phyloP scores from a whole-genome alignment of 2,329 filamentous ascomycete genomes.

The Fusarium sp. region DNA sequence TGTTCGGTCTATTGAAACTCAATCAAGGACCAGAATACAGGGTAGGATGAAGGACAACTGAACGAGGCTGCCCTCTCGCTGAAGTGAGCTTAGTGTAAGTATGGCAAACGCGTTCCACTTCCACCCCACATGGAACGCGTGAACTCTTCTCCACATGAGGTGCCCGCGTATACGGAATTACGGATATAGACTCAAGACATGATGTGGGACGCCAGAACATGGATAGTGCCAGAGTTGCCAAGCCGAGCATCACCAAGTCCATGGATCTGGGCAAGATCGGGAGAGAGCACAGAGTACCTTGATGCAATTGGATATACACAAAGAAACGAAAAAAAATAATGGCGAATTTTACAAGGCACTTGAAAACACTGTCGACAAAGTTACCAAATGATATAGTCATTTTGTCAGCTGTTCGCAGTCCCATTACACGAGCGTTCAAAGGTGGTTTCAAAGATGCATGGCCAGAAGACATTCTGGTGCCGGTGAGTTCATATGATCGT shows the following conservation, averaged over 20 bases:
- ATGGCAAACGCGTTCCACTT: background rate
- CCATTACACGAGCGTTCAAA: conserved; percentile 82
- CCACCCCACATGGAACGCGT: background rate
- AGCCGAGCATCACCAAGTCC: background rate
- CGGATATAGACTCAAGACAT: background rate
- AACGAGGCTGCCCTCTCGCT: no score
- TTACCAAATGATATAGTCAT: conserved; percentile 83
- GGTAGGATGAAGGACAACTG: background rate
- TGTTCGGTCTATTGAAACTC: background rate
- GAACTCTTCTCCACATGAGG: background rate
- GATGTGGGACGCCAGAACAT: background rate
- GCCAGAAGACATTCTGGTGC: conserved; percentile 84
- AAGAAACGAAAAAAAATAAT: background rate
- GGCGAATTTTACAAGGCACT: background rate
- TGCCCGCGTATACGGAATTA: background rate
- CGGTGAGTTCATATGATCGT: conserved; percentile 48
- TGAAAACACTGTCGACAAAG: conserved; percentile 55
- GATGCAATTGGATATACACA: background rate
- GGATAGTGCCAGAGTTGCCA: background rate
- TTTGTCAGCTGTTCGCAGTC: conserved; percentile 87
- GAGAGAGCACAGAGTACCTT: fast-evolving
- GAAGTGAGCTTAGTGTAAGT: background rate
- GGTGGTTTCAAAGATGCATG: conserved; percentile 86
- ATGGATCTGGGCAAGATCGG: background rate
- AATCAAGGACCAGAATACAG: background rate